These are phyloP conservation scores for Irpex lacteus DNA, from an alignment of 1,284 basidiomycete genomes.

Conservation along the genomic window DNA sequence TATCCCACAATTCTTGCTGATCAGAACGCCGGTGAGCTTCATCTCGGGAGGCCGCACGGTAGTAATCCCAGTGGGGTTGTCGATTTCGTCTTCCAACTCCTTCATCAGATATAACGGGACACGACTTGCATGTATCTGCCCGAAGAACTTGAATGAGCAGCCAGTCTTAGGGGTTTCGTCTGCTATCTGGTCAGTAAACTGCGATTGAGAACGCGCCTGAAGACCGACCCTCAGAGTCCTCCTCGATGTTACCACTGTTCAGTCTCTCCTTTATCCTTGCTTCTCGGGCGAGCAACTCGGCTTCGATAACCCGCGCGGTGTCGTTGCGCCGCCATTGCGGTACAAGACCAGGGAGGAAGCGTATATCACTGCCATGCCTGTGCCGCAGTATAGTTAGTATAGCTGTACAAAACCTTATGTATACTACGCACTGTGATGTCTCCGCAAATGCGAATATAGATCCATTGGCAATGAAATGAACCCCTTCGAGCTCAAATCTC, in stretches of 20 bases:
- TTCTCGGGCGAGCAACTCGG: constrained; percentile 63
- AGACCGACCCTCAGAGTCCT: constrained; percentile 20
- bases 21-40: constrained; percentile 57
- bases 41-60: constrained; percentile 55
- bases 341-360: constrained; percentile 63
- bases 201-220: background rate
- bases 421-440: constrained; percentile 54
- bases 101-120: constrained; percentile 54
- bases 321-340: constrained; percentile 53
- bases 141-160: constrained; percentile 66
- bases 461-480: constrained; percentile 78
- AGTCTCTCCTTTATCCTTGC: constrained; percentile 59
- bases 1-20: constrained; percentile 80
- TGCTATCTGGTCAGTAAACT: constrained; percentile 18
- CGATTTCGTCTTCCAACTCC: constrained; percentile 69
- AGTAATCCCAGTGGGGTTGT: constrained; percentile 67
- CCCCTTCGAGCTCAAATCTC: constrained; percentile 70
- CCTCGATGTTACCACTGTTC: constrained; percentile 58
- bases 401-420: constrained; percentile 1
- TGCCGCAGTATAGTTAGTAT: constrained; percentile 7
- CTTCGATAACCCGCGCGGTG: constrained; percentile 61
- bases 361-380: constrained; percentile 59
- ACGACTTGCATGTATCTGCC: constrained; percentile 52
- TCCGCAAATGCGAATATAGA: constrained; percentile 75
- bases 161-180: constrained; percentile 49